A percentile compares a stretch with the other conserved stretches of the same genome.
These are phyloP conservation scores for Venturia aucupariae DNA, from an alignment of 2,329 filamentous ascomycete genomes.

Conservation along the genomic window DNA sequence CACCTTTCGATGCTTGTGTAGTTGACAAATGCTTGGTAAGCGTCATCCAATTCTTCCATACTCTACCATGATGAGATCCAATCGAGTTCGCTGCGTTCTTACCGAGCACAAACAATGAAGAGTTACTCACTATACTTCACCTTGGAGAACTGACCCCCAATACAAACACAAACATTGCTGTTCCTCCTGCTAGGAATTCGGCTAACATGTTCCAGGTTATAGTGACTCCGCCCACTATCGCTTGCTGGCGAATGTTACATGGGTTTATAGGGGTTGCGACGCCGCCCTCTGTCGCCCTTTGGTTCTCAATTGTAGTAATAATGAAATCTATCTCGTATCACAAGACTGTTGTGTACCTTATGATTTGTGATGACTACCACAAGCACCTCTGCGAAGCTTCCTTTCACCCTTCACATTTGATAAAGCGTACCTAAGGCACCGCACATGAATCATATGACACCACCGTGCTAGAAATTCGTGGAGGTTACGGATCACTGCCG, in stretches of 20 bases:
- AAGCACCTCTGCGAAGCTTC: not conserved
- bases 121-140: conserved; percentile 45
- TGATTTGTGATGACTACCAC: not conserved
- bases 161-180: conserved; percentile 13
- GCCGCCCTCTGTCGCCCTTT: not conserved
- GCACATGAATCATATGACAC: too few species aligned
- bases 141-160: conserved; percentile 53
- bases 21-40: conserved; percentile 10
- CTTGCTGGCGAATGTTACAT: not conserved
- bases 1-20: not conserved
- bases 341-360: too few species aligned
- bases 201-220: not conserved
- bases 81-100: conserved; percentile 57
- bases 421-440: not conserved
- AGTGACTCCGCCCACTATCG: not conserved
- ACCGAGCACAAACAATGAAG: conserved; percentile 49
- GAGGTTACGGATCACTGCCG: too few species aligned
- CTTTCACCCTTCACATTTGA: not conserved
- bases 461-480: too few species aligned
- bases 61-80: conserved; percentile 46
- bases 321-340: not conserved
- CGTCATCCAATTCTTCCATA: conserved; percentile 15
- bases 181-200: not conserved
- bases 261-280: not conserved
- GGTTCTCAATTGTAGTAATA: not conserved